Evolutionary conservation across 148 eudicot genomes (phyloP).

Genomic region (Chenopodium album): DNA sequence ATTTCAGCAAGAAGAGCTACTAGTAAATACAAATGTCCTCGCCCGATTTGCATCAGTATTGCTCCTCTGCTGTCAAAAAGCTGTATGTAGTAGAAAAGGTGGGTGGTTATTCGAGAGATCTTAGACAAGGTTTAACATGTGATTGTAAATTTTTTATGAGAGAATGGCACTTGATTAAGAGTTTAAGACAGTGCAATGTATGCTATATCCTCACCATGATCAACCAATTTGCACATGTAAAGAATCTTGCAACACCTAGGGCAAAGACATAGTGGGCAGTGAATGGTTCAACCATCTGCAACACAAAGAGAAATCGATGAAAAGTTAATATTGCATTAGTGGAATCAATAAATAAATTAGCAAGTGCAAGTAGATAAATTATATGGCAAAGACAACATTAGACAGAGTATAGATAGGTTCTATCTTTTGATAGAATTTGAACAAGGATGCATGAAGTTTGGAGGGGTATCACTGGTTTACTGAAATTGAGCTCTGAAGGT

Average conservation of each 20-base stretch:
- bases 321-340: no score
- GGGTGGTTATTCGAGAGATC: not conserved
- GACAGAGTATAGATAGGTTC: not conserved
- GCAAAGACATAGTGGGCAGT: conserved; percentile 89
- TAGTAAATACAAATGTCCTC: conserved; percentile 60
- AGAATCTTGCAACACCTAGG: conserved; percentile 71
- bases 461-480: no score
- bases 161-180: not conserved
- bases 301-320: conserved; percentile 5
- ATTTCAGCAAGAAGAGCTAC: conserved; percentile 57
- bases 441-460: no score
- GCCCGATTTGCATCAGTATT: conserved; percentile 45
- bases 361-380: not conserved
- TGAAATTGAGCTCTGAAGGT: no score
- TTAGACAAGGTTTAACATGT: not conserved
- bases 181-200: not conserved
- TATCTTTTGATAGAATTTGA: no score
- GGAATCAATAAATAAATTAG: not conserved
- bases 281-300: conserved; percentile 85
- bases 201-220: conserved; percentile 47
- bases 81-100: conserved; percentile 29
- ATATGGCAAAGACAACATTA: not conserved
- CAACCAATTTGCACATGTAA: conserved; percentile 83
- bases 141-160: not conserved
- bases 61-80: conserved; percentile 61